Evolutionary conservation across 352 stramenopile species (phyloP).

Genomic region (Phytophthora boehmeriae): DNA sequence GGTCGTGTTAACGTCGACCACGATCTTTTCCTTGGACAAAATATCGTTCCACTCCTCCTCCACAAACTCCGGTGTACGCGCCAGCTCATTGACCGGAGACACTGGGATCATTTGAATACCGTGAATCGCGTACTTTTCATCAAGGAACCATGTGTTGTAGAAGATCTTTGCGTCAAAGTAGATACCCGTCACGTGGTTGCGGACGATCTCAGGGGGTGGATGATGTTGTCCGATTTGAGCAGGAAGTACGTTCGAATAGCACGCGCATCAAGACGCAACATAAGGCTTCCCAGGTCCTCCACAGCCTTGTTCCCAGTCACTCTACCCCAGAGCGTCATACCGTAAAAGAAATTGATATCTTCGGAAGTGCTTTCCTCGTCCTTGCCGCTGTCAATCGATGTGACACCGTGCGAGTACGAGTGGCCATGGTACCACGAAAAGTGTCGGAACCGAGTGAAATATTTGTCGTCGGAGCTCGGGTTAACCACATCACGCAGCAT

Average conservation of each 20-base stretch:
- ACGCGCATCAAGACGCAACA: slow-evolving; percentile 61
- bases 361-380: slow-evolving; percentile 69
- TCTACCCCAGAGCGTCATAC: slow-evolving; percentile 65
- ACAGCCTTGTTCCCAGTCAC: slow-evolving; percentile 51
- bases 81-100: slow-evolving; percentile 64
- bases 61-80: slow-evolving; percentile 56
- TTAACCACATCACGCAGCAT: slow-evolving; percentile 69
- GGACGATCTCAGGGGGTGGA: slow-evolving; percentile 60
- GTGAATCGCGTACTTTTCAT: slow-evolving; percentile 63
- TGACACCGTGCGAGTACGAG: slow-evolving; percentile 68
- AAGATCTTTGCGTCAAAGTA: slow-evolving; percentile 65
- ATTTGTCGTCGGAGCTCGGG: slow-evolving; percentile 43
- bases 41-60: slow-evolving; percentile 71
- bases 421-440: slow-evolving; percentile 72
- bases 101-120: slow-evolving; percentile 76
- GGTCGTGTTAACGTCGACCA: slow-evolving; percentile 32
- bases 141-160: slow-evolving; percentile 69
- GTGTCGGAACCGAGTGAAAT: slow-evolving; percentile 66
- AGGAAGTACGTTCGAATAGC: slow-evolving; percentile 69
- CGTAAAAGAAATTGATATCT: slow-evolving; percentile 77
- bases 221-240: slow-evolving; percentile 53
- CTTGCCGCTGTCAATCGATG: slow-evolving; percentile 57
- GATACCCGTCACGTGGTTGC: slow-evolving; percentile 70
- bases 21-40: slow-evolving; percentile 55
- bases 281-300: slow-evolving; percentile 61